These are phyloP conservation scores for Metroxylon sagu DNA, from an alignment of 176 grass and related monocot genomes.

Conservation along the genomic window DNA sequence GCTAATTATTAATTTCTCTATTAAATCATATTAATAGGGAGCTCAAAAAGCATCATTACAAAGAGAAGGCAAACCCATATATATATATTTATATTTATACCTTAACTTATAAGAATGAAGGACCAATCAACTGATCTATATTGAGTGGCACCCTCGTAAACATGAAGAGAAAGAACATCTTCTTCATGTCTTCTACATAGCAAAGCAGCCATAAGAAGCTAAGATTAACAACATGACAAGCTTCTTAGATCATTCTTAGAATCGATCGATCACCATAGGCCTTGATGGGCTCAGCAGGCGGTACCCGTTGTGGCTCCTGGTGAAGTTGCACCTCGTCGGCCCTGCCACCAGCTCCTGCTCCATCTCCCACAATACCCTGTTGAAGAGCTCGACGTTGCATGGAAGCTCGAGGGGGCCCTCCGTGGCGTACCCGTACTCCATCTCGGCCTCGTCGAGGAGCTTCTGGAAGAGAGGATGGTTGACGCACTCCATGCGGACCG, in stretches of 20 bases:
- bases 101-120: no score
- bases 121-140: no score
- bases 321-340: slow-evolving; percentile 36
- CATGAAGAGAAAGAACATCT: no score
- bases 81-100: no score
- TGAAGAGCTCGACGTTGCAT: slow-evolving; percentile 59
- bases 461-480: slow-evolving; percentile 58
- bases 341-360: slow-evolving; percentile 15
- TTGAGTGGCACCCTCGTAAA: no score
- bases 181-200: no score
- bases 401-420: slow-evolving; percentile 62
- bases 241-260: not conserved
- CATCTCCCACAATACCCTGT: slow-evolving; percentile 51
- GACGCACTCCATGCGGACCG: slow-evolving; percentile 45
- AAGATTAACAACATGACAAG: no score
- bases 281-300: slow-evolving; percentile 35
- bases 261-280: not conserved
- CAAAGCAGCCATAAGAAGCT: no score
- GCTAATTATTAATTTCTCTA: no score
- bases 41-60: no score
- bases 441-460: slow-evolving; percentile 67
- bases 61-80: no score
- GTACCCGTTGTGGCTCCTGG: slow-evolving; percentile 15
- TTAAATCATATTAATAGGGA: no score
- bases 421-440: slow-evolving; percentile 48